Evolutionary conservation across 371 early-diverging fungal genomes (phyloP).

Genomic region (Ordospora colligata): DNA sequence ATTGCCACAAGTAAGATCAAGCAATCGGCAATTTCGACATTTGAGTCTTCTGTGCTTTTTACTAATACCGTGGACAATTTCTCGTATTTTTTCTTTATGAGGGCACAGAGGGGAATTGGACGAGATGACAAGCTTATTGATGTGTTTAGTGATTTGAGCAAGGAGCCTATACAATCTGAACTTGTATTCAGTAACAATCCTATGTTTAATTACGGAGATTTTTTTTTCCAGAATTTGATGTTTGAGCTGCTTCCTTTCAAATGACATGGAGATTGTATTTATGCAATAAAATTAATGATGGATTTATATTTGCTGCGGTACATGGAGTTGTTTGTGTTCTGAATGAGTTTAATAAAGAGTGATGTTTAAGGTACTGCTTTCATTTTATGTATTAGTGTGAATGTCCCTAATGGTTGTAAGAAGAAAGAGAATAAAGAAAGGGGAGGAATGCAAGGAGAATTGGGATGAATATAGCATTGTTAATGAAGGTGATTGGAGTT

Average conservation of each 20-base stretch:
- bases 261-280: neutral
- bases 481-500: neutral
- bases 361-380: neutral
- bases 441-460: neutral
- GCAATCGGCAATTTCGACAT: constrained; percentile 48
- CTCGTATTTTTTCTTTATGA: constrained; percentile 10
- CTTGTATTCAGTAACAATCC: neutral
- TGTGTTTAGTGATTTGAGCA: neutral
- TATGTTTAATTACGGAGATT: constrained; percentile 2
- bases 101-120: neutral
- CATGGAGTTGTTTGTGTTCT: neutral
- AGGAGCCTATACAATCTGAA: neutral
- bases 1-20: constrained; percentile 42
- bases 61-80: constrained; percentile 25
- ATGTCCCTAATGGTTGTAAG: neutral
- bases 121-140: neutral
- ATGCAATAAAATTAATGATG: no score
- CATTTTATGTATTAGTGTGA: neutral
- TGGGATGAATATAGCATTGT: constrained; percentile 7
- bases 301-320: no score
- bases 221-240: neutral
- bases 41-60: neutral
- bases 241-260: constrained; percentile 1
- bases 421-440: neutral
- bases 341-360: neutral